phyloP scores from a whole-genome alignment of 352 stramenopile species.

The Pythium folliculosum region DNA sequence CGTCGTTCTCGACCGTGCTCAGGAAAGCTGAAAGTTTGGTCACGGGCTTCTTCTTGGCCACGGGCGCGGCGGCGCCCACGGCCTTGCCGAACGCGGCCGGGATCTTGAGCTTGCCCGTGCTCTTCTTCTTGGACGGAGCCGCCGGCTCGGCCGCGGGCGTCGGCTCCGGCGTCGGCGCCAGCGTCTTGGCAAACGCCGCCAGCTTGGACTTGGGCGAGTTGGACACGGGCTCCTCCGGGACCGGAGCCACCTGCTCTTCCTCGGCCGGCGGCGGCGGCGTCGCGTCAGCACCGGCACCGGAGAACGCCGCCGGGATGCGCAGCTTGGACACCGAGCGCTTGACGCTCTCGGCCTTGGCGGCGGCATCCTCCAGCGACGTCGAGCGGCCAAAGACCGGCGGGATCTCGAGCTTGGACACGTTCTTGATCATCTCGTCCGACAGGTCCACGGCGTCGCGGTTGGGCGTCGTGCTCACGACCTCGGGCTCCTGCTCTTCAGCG shows the following conservation, averaged over 20 bases:
- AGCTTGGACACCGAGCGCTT: constrained; percentile 66
- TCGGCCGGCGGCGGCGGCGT: constrained; percentile 9
- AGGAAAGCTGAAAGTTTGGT: constrained; percentile 71
- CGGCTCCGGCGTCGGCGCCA: constrained; percentile 14
- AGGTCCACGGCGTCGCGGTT: constrained; percentile 31
- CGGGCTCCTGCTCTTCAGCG: background rate
- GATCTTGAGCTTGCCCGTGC: constrained; percentile 36
- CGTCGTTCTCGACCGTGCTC: constrained; percentile 51
- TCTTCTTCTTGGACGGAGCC: constrained; percentile 23
- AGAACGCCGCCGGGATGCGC: constrained; percentile 52
- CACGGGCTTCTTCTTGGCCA: constrained; percentile 23
- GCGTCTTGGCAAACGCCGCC: constrained; percentile 23
- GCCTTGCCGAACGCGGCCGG: constrained; percentile 32
- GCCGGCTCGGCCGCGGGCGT: background rate
- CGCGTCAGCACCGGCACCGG: background rate
- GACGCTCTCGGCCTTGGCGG: background rate
- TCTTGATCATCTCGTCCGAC: constrained; percentile 4
- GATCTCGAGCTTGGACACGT: constrained; percentile 30
- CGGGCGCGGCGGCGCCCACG: background rate
- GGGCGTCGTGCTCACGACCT: constrained; percentile 9
- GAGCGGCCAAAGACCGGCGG: constrained; percentile 28
- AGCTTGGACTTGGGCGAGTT: constrained; percentile 21
- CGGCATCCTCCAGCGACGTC: constrained; percentile 11
- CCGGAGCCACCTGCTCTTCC: constrained; percentile 13
- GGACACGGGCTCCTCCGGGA: constrained; percentile 9